Conservation (phyloP, 1,284 basidiomycete genomes). For the Puccinia coronata region DNA sequence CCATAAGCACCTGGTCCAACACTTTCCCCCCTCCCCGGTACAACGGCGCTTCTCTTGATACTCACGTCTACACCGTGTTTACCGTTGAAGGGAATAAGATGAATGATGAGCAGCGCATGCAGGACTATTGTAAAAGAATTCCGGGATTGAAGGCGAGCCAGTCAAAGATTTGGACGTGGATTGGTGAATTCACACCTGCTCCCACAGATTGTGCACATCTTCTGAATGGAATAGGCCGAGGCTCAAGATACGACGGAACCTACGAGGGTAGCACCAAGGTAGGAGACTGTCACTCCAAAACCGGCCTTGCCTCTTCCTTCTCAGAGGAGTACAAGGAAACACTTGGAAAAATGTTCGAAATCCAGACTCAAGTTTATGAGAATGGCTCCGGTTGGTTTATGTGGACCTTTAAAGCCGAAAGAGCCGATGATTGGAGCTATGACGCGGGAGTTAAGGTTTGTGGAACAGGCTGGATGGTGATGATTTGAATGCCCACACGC, state of each 20-base stretch:
- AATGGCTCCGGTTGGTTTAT: conserved; percentile 73
- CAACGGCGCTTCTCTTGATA: conserved; percentile 73
- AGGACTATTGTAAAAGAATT: conserved; percentile 13
- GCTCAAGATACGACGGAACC: conserved; percentile 57
- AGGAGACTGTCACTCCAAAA: conserved; percentile 72
- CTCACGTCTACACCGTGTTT: conserved; percentile 17
- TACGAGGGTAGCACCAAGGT: conserved; percentile 59
- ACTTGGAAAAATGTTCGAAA: conserved; percentile 79
- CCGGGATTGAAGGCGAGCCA: conserved; percentile 9
- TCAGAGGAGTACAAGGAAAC: conserved; percentile 76
- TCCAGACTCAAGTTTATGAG: conserved; percentile 64
- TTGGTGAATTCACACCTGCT: conserved; percentile 41
- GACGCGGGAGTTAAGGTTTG: conserved; percentile 55
- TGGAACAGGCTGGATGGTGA: too few relatives aligned
- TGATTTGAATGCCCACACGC: too few relatives aligned
- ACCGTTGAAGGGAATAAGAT: conserved; percentile 30
- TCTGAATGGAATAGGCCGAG: conserved; percentile 54
- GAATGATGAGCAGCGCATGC: conserved; percentile 5
- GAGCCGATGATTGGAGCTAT: conserved; percentile 58
- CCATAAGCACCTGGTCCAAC: conserved; percentile 71
- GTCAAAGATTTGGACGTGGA: conserved; percentile 18
- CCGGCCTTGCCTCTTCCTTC: conserved; percentile 73
- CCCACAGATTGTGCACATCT: conserved; percentile 28
- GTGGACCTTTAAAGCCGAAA: conserved; percentile 76
- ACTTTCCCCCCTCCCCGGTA: conserved; percentile 67